Percentiles rank a stretch among this genome's conserved stretches.
Evolutionary conservation across 306 rosid genomes (phyloP).

Genomic region (Senna tora): DNA sequence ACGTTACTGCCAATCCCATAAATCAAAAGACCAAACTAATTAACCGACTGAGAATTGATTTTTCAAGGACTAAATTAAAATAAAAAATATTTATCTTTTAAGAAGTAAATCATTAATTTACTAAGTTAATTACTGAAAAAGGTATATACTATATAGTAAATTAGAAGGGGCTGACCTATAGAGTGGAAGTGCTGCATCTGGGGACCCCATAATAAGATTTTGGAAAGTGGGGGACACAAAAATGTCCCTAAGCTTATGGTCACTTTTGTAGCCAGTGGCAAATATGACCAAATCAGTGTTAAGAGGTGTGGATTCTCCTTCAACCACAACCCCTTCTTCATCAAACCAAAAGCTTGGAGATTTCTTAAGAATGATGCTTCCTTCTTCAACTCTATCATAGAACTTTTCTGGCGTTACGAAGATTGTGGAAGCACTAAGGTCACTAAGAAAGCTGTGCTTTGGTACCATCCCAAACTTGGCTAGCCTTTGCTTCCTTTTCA

Average conservation of each 20-base stretch:
- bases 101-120: too few relatives aligned
- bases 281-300: conserved; percentile 52
- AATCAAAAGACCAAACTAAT: too few relatives aligned
- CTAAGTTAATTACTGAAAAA: too few relatives aligned
- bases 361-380: conserved; percentile 52
- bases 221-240: conserved; percentile 46
- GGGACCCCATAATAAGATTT: conserved; percentile 44
- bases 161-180: conserved; percentile 45
- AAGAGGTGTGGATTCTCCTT: conserved; percentile 33
- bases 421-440: conserved; percentile 42
- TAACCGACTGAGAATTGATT: too few relatives aligned
- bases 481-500: conserved; percentile 41
- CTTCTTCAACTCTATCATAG: conserved; percentile 52
- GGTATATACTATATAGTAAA: too few relatives aligned
- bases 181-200: conserved; percentile 40
- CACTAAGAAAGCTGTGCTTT: conserved; percentile 47
- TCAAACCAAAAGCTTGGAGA: conserved; percentile 43
- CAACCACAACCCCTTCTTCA: conserved; percentile 47
- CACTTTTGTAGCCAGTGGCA: conserved; percentile 59
- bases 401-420: conserved; percentile 48
- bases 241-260: conserved; percentile 50
- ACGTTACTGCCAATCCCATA: too few relatives aligned
- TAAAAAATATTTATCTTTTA: too few relatives aligned
- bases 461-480: conserved; percentile 62
- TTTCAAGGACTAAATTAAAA: too few relatives aligned